phyloP scores from a whole-genome alignment of 495 filamentous ascomycete species.

The Daldinia decipiens region DNA sequence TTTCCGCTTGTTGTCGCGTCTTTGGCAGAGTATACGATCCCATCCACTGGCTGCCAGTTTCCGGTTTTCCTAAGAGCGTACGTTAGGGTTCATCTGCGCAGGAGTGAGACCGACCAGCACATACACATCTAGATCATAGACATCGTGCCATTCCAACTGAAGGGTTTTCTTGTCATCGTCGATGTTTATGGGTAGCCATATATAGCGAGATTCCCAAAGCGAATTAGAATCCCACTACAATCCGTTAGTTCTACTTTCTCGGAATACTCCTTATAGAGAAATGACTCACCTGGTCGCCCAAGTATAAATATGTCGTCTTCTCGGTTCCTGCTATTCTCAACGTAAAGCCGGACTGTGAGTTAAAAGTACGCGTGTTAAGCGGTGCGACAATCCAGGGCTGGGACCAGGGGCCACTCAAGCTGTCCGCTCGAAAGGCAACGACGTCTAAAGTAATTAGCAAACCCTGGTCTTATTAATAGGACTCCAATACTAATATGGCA shows the following conservation, averaged over 20 bases:
- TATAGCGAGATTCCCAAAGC: constrained; percentile 62
- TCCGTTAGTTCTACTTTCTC: background rate
- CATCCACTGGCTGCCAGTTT: constrained; percentile 55
- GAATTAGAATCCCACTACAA: constrained; percentile 62
- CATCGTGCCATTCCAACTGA: constrained; percentile 55
- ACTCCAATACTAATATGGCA: no score
- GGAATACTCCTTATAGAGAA: background rate
- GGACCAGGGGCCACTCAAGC: constrained; percentile 61
- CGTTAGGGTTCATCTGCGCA: constrained; percentile 1
- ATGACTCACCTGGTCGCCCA: constrained; percentile 54
- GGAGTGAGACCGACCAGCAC: background rate
- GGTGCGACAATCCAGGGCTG: constrained; percentile 61
- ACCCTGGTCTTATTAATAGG: no score
- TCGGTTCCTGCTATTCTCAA: constrained; percentile 57
- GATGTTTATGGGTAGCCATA: constrained; percentile 62
- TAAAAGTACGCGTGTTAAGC: constrained; percentile 61
- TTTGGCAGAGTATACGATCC: constrained; percentile 53
- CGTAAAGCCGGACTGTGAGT: constrained; percentile 63
- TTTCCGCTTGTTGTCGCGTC: constrained; percentile 54
- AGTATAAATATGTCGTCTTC: constrained; percentile 62
- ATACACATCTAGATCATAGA: constrained; percentile 58
- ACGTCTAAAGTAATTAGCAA: constrained; percentile 47
- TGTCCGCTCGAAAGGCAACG: constrained; percentile 59
- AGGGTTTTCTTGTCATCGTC: constrained; percentile 52
- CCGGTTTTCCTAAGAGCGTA: constrained; percentile 52